A percentile compares a stretch with the other conserved stretches of the same genome.
Evolutionary conservation across 2,329 filamentous ascomycete species (phyloP).

Genomic region (Lecanosticta acicola): DNA sequence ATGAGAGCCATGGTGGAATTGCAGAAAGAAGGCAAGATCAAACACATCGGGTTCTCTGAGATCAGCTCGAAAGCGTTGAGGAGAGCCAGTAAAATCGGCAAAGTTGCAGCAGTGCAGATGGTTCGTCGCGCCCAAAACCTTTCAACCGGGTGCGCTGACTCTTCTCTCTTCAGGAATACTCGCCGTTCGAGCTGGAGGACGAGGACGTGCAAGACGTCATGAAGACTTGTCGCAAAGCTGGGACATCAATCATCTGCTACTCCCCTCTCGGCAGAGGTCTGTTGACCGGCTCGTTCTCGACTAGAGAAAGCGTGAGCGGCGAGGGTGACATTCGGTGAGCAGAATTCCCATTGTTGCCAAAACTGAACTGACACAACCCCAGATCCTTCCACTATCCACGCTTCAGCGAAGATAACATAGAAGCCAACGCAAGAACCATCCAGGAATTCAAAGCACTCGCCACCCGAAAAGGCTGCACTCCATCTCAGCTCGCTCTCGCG

Average conservation of each 20-base stretch:
- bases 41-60: conserved; percentile 48
- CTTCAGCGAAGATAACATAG: conserved; percentile 29
- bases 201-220: conserved; percentile 39
- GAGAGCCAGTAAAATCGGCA: conserved; percentile 45
- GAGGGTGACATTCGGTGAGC: conserved; percentile 7
- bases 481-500: conserved; percentile 28
- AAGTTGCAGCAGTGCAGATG: conserved; percentile 48
- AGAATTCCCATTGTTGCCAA: neutral
- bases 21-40: conserved; percentile 50
- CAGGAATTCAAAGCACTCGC: conserved; percentile 24
- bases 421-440: conserved; percentile 29
- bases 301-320: neutral
- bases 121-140: too few relatives aligned
- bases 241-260: conserved; percentile 38
- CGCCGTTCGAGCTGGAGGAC: conserved; percentile 46
- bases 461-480: conserved; percentile 25
- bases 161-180: conserved; percentile 49
- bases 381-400: conserved; percentile 19
- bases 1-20: conserved; percentile 41
- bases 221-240: conserved; percentile 44
- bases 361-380: neutral
- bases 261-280: conserved; percentile 40
- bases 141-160: too few relatives aligned
- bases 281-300: conserved; percentile 33
- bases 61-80: conserved; percentile 46